Percentiles rank a stretch among this genome's conserved stretches.
Evolutionary conservation across 495 filamentous ascomycete species (phyloP).

Genomic region (Neurospora hispaniola): DNA sequence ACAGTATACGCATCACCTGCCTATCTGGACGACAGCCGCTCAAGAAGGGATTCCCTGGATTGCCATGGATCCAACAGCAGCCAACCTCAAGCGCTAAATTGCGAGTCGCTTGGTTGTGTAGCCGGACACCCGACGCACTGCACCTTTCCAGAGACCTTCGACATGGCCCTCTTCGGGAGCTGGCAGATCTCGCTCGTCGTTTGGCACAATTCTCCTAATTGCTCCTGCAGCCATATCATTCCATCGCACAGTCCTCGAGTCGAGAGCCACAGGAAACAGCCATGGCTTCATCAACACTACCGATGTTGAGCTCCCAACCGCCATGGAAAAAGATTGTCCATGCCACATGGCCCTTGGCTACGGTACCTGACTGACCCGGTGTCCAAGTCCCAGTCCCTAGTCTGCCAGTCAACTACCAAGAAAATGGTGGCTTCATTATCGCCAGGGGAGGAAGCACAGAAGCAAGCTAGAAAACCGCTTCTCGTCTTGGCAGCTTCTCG

Average conservation of each 20-base stretch:
- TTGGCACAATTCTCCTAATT: conserved; percentile 17
- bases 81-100: neutral
- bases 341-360: neutral
- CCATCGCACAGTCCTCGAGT: neutral
- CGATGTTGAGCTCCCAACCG: neutral
- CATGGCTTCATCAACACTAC: neutral
- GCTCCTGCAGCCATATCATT: neutral
- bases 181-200: neutral
- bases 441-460: conserved; percentile 5
- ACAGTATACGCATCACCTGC: neutral
- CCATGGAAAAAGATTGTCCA: neutral
- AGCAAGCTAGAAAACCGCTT: conserved; percentile 4
- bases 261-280: neutral
- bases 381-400: neutral
- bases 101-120: neutral
- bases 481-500: conserved; percentile 17
- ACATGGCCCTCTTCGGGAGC: neutral
- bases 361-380: neutral
- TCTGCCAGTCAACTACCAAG: neutral
- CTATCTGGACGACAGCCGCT: conserved; percentile 1
- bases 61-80: neutral
- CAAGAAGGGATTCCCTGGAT: neutral
- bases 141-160: neutral
- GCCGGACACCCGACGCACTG: neutral
- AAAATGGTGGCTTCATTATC: neutral